These are phyloP conservation scores for Sporisorium scitamineum DNA, from an alignment of 1,284 basidiomycete genomes.

Conservation along the genomic window DNA sequence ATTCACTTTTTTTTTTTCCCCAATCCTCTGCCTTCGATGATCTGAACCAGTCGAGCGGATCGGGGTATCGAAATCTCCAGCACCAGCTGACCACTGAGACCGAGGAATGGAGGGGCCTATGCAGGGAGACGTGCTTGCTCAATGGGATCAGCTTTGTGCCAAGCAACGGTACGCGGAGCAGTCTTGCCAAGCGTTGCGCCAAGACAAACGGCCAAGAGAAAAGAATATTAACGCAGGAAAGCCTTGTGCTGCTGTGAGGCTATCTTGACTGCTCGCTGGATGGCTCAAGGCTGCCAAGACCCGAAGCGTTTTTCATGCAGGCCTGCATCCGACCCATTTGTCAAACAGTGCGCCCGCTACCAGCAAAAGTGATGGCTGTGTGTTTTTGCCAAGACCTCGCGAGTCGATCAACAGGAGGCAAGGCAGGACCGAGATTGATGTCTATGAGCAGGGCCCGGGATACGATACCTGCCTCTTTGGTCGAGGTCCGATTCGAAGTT, in stretches of 20 bases:
- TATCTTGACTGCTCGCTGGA: not conserved
- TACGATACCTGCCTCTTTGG: not conserved
- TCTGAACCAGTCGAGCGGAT: not conserved
- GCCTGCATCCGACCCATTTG: slow-evolving; percentile 5
- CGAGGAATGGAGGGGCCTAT: slow-evolving; percentile 2
- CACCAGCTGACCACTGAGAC: too few relatives aligned
- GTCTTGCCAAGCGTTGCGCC: slow-evolving; percentile 38
- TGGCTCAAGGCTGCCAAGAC: not conserved
- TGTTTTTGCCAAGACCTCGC: slow-evolving; percentile 12
- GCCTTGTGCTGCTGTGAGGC: slow-evolving; percentile 8
- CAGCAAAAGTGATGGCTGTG: too few relatives aligned
- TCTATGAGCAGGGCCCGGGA: too few relatives aligned
- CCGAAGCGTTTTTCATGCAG: not conserved
- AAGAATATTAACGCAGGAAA: not conserved
- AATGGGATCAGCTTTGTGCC: slow-evolving; percentile 9
- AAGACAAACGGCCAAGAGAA: slow-evolving; percentile 30
- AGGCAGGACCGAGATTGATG: too few relatives aligned
- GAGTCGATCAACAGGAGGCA: not conserved
- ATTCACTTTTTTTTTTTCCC: too few relatives aligned
- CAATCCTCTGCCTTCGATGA: too few relatives aligned
- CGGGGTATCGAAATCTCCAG: not conserved
- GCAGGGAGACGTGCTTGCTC: slow-evolving; percentile 16
- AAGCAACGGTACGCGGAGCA: slow-evolving; percentile 19
- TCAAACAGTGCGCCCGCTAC: slow-evolving; percentile 22
- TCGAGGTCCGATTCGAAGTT: not conserved